Evolutionary conservation across 1,284 basidiomycete species (phyloP), one percentile per base, ranked within the genome.

Genomic region (Golubevia pallescens): DNA sequence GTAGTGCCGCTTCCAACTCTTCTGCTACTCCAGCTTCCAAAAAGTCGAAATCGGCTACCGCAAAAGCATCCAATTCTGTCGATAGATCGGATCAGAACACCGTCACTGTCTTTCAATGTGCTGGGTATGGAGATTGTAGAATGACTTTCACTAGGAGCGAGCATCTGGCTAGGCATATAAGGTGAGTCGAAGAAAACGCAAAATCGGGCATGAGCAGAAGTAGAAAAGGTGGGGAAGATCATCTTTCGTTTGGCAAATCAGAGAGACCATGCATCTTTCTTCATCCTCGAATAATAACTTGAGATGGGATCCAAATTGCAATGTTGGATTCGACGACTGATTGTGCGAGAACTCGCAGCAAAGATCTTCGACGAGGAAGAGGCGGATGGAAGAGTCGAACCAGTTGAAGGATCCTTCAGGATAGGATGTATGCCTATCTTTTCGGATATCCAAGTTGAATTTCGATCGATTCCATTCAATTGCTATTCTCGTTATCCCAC

Each of bases 131-230:
- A 71, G 93, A 95, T 64, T 97, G 95, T 87, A 90, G 92, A 72
- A 97, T 97, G 93, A 93, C 95, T 66, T 97, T 98, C 86, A 93
- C 92, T 63, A 89, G 95, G 85, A 93, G 92, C 86, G 95, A 97
- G 86, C 95, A 97, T 87, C 88, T 98, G 3, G 95, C 95, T 67
- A 90, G 95, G 76, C 95, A 98, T 88, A 93, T 97, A 81, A 89
- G 94, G 93, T 94, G 68, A 77, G 88, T 87, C 21, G 2, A 16
- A 10, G 19, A 28, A 20, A 14, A 34, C 1, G 34, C 28, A 13
- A 19, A 20, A 21, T 19, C 20, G 34, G 19, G 16, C 6, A 4
- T 16, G n/a, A 24, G 23, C n/a, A 21, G 21, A 20, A 23, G 8
- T 52, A 10, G 5, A 57, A 23, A 53, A 38, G n/a, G 24, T n/a